phyloP scores from a whole-genome alignment of 805 yeast species.

The Pichia heedii region DNA sequence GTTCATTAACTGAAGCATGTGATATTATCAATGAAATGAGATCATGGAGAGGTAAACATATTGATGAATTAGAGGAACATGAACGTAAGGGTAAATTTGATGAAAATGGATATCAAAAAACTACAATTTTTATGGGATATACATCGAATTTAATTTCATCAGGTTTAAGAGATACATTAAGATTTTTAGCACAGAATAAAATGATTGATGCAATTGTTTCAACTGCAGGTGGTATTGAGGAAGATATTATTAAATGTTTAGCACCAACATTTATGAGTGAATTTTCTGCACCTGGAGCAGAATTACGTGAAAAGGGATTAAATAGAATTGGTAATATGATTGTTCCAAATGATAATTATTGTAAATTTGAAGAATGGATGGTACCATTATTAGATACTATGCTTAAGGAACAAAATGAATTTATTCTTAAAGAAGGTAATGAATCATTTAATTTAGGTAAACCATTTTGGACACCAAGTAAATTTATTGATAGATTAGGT shows the following conservation, averaged over 20 bases:
- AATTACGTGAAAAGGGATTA: slow-evolving; percentile 88
- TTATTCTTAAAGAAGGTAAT: slow-evolving; percentile 43
- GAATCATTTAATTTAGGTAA: slow-evolving; percentile 56
- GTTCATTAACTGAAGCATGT: slow-evolving; percentile 78
- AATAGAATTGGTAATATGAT: slow-evolving; percentile 95
- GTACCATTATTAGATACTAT: slow-evolving; percentile 85
- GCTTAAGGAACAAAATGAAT: slow-evolving; percentile 80
- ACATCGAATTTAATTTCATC: slow-evolving; percentile 94
- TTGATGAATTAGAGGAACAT: slow-evolving; percentile 58
- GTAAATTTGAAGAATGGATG: slow-evolving; percentile 97
- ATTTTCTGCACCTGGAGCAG: slow-evolving; percentile 70
- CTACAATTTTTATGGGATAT: slow-evolving; percentile 92
- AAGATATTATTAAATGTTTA: slow-evolving; percentile 89
- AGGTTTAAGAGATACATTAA: slow-evolving; percentile 84
- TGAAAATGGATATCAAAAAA: slow-evolving; percentile 66
- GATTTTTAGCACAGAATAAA: slow-evolving; percentile 85
- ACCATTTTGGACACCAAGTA: slow-evolving; percentile 91
- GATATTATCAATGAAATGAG: slow-evolving; percentile 92
- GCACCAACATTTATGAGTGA: slow-evolving; percentile 97
- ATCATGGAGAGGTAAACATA: slow-evolving; percentile 81
- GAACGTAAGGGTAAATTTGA: slow-evolving; percentile 68
- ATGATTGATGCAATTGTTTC: slow-evolving; percentile 93
- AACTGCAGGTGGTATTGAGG: slow-evolving; percentile 98
- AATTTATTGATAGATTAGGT: slow-evolving; percentile 85
- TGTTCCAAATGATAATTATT: slow-evolving; percentile 97